These are phyloP conservation scores for Dionaea muscipula DNA, from an alignment of 179 eudicot genomes.

Conservation along the genomic window DNA sequence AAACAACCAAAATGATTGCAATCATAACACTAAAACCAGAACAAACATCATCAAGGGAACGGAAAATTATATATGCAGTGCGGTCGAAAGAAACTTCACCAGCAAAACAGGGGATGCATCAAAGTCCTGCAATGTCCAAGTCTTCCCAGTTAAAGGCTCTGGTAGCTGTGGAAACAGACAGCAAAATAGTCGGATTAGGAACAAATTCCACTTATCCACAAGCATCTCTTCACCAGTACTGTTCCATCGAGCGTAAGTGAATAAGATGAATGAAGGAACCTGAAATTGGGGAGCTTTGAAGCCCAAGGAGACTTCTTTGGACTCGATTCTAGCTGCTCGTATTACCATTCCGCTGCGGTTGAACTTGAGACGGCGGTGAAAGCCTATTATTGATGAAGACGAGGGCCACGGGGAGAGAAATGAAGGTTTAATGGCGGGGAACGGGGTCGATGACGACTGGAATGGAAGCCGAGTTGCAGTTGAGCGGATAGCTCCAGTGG, in stretches of 20 bases:
- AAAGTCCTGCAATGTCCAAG: slow-evolving; percentile 67
- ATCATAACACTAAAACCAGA: neutral
- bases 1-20: too few species aligned
- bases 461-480: neutral
- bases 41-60: neutral
- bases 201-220: neutral
- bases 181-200: neutral
- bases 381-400: slow-evolving; percentile 10
- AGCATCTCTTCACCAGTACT: neutral
- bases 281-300: slow-evolving; percentile 56
- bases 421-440: slow-evolving; percentile 12
- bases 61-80: neutral
- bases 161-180: slow-evolving; percentile 23
- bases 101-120: slow-evolving; percentile 69
- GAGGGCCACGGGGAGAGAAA: slow-evolving; percentile 9
- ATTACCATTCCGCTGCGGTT: slow-evolving; percentile 6
- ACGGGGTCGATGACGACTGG: slow-evolving; percentile 5
- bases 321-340: slow-evolving; percentile 60
- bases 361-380: slow-evolving; percentile 1
- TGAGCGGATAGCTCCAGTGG: slow-evolving; percentile 2
- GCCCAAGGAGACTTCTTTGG: slow-evolving; percentile 50
- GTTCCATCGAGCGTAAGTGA: neutral
- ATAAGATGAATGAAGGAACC: slow-evolving; percentile 17
- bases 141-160: slow-evolving; percentile 78
- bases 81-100: slow-evolving; percentile 26